phyloP scores from a whole-genome alignment of 495 filamentous ascomycete genomes.

The Oleoguttula mirabilis region DNA sequence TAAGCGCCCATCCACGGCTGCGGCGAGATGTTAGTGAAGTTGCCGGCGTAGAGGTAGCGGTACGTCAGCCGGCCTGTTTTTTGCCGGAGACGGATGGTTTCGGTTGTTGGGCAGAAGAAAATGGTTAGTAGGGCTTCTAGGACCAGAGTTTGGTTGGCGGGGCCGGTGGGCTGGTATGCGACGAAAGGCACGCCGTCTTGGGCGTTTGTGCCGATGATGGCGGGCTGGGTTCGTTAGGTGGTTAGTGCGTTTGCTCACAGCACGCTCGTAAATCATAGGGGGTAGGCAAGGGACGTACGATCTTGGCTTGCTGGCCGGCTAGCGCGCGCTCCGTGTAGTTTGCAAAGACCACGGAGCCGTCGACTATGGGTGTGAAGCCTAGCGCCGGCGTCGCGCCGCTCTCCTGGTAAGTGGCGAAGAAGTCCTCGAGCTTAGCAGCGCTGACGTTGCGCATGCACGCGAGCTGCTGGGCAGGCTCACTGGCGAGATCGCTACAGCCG shows the following conservation, averaged over 20 bases:
- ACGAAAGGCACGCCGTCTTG: slow-evolving; percentile 19
- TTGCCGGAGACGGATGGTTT: neutral
- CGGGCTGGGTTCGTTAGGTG: slow-evolving; percentile 13
- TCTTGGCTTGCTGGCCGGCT: slow-evolving; percentile 12
- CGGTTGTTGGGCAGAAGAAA: slow-evolving; percentile 15
- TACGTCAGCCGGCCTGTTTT: slow-evolving; percentile 20
- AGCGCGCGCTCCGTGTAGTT: slow-evolving; percentile 20
- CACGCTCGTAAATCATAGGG: no score
- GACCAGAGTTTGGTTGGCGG: slow-evolving; percentile 2
- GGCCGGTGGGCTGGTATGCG: slow-evolving; percentile 16
- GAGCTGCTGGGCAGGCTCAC: slow-evolving; percentile 6
- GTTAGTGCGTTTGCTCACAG: no score
- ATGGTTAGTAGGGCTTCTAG: slow-evolving; percentile 7
- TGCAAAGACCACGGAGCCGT: slow-evolving; percentile 14
- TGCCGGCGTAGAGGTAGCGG: slow-evolving; percentile 37
- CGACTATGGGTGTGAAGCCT: slow-evolving; percentile 14
- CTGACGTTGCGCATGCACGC: slow-evolving; percentile 17
- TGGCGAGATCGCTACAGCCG: slow-evolving; percentile 3
- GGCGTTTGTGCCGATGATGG: slow-evolving; percentile 20
- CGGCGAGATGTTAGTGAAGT: slow-evolving; percentile 36
- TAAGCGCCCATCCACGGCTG: slow-evolving; percentile 27
- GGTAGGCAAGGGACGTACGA: no score
- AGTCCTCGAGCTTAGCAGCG: slow-evolving; percentile 1
- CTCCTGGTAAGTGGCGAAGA: slow-evolving; percentile 3
- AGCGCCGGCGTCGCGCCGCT: neutral